Conservation (phyloP, 2,329 filamentous ascomycete species). For the Pleoardoris graminearum region DNA sequence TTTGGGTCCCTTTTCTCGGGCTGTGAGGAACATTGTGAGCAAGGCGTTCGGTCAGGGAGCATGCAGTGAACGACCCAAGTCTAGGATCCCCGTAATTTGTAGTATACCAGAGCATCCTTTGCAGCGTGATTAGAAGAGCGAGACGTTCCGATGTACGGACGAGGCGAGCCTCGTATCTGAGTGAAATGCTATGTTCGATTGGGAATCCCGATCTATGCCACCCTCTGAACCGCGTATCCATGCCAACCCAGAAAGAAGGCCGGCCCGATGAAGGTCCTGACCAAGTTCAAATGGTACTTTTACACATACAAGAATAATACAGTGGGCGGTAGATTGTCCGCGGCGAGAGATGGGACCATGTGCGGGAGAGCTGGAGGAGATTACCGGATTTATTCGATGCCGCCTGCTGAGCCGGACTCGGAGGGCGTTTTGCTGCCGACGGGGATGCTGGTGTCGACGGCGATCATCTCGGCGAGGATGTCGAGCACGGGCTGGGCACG, state of each 20-base stretch:
- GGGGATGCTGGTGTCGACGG: constrained; percentile 71
- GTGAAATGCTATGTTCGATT: constrained; percentile 23
- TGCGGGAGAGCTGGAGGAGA: not conserved
- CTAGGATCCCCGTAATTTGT: constrained; percentile 33
- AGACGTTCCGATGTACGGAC: too few relatives aligned
- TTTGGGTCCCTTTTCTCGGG: constrained; percentile 30
- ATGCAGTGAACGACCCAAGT: constrained; percentile 19
- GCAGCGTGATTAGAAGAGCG: constrained; percentile 7
- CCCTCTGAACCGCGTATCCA: constrained; percentile 13
- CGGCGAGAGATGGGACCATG: constrained; percentile 16
- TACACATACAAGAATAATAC: constrained; percentile 45
- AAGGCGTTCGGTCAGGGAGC: constrained; percentile 42
- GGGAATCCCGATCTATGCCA: constrained; percentile 26
- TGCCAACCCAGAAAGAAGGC: constrained; percentile 30
- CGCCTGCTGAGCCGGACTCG: constrained; percentile 39
- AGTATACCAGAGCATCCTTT: constrained; percentile 37
- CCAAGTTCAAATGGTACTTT: constrained; percentile 23
- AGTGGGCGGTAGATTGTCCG: constrained; percentile 25
- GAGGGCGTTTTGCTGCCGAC: constrained; percentile 44
- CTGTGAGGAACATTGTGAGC: constrained; percentile 40
- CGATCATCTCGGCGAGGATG: constrained; percentile 97
- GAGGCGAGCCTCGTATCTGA: not conserved
- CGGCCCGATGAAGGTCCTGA: constrained; percentile 25
- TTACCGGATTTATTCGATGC: constrained; percentile 34
- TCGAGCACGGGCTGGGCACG: constrained; percentile 77